A percentile compares a stretch with the other conserved stretches of the same genome.
Evolutionary conservation across 108 stramenopile species (phyloP).

Genomic region (Cyclotella kingstonii): DNA sequence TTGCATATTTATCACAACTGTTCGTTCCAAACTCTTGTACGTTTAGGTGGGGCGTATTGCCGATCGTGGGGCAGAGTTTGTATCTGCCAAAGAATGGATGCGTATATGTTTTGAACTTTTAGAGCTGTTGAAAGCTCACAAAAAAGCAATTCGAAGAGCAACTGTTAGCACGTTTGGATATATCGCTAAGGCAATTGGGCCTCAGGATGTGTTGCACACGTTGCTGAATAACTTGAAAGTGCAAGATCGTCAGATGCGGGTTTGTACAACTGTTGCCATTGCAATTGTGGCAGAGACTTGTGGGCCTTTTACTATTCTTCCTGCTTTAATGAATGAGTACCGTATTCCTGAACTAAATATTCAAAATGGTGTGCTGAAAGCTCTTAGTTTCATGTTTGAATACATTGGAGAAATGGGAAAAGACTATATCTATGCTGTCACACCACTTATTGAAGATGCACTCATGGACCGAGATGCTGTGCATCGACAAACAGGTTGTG

Average conservation of each 20-base stretch:
- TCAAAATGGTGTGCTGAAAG: conserved; percentile 99
- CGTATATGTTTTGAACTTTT: conserved; percentile 99
- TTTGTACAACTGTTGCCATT: conserved; percentile 99
- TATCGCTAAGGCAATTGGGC: conserved; percentile 99
- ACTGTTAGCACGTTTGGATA: conserved; percentile 99
- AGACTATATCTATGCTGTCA: conserved; percentile 98
- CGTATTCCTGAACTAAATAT: conserved; percentile 98
- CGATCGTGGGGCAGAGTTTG: conserved; percentile 96
- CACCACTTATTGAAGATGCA: conserved; percentile 96
- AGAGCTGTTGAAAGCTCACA: conserved; percentile 98
- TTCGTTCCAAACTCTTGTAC: conserved; percentile 11
- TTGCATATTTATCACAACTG: conserved; percentile 33
- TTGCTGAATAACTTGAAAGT: conserved; percentile 98
- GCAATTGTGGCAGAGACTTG: conserved; percentile 99
- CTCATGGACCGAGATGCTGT: conserved; percentile 99
- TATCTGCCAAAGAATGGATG: conserved; percentile 99
- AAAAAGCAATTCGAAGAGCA: conserved; percentile 96
- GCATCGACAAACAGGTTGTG: conserved; percentile 97
- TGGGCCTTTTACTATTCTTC: conserved; percentile 98
- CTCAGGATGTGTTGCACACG: conserved; percentile 98
- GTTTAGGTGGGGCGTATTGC: conserved; percentile 93
- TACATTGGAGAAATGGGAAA: conserved; percentile 99
- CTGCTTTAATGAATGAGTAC: conserved; percentile 99
- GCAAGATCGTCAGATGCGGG: conserved; percentile 97
- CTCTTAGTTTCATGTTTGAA: conserved; percentile 99